Evolutionary conservation across 1,284 basidiomycete genomes (phyloP).

Genomic region (Agaricales sp.): DNA sequence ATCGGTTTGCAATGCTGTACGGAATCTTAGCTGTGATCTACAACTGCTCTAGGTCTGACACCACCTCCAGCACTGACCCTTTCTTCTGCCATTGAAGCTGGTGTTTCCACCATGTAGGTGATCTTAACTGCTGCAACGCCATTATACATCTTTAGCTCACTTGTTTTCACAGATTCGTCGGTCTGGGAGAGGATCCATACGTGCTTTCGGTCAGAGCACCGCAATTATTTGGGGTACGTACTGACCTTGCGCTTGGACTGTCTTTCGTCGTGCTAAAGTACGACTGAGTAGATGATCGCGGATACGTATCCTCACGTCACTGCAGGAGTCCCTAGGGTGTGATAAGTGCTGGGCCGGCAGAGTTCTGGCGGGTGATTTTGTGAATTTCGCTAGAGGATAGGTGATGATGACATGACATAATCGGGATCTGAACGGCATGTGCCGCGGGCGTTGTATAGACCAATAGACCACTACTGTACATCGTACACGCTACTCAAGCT

Average conservation of each 20-base stretch:
- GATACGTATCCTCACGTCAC: conserved; percentile 1
- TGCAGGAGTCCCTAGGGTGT: neutral
- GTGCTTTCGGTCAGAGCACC: conserved; percentile 68
- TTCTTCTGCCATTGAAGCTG: conserved; percentile 64
- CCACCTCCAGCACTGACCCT: conserved; percentile 44
- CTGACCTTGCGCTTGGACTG: too few species aligned
- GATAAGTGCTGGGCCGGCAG: too few species aligned
- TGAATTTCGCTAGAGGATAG: neutral
- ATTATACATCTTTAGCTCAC: neutral
- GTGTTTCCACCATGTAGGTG: conserved; percentile 72
- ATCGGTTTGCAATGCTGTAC: conserved; percentile 67
- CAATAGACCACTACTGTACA: neutral
- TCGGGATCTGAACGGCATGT: neutral
- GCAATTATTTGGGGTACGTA: conserved; percentile 46
- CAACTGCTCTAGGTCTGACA: conserved; percentile 8
- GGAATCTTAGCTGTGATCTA: conserved; percentile 17
- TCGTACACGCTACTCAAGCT: neutral
- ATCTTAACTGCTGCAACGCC: neutral
- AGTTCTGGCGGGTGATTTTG: neutral
- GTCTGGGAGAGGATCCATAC: conserved; percentile 74
- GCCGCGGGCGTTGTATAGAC: neutral
- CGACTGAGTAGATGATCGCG: conserved; percentile 1
- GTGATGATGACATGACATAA: neutral
- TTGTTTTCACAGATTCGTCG: conserved; percentile 52
- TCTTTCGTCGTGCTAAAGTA: too few species aligned